Evolutionary conservation across 2,329 filamentous ascomycete species (phyloP).

Genomic region (Phaeosphaeriaceae sp.): DNA sequence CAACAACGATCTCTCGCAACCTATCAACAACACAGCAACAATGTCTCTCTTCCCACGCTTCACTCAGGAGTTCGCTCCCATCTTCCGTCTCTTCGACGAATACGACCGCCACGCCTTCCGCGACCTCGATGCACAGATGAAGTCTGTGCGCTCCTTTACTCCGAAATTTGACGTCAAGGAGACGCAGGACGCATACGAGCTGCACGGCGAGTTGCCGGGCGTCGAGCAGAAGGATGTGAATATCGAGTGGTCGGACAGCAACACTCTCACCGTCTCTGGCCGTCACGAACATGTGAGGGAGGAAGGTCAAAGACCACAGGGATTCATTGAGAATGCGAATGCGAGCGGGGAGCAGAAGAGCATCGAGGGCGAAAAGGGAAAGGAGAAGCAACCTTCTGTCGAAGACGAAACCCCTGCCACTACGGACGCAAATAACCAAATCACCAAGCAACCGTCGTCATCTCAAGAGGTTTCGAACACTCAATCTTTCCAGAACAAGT

Average conservation of each 20-base stretch:
- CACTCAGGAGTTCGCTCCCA: slow-evolving; percentile 51
- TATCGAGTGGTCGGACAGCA: slow-evolving; percentile 80
- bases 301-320: slow-evolving; percentile 60
- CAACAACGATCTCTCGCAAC: slow-evolving; percentile 24
- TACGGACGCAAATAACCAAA: slow-evolving; percentile 45
- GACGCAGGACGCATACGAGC: slow-evolving; percentile 72
- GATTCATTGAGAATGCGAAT: slow-evolving; percentile 56
- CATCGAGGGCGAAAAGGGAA: slow-evolving; percentile 17
- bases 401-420: slow-evolving; percentile 64
- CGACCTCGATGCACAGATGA: slow-evolving; percentile 31
- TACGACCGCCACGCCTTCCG: slow-evolving; percentile 50
- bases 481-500: slow-evolving; percentile 63
- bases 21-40: slow-evolving; percentile 33
- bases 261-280: slow-evolving; percentile 76
- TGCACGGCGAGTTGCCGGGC: slow-evolving; percentile 81
- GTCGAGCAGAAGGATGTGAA: slow-evolving; percentile 75
- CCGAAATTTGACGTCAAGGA: slow-evolving; percentile 84
- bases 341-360: slow-evolving; percentile 25
- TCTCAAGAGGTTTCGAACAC: slow-evolving; percentile 22
- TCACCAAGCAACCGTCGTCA: slow-evolving; percentile 39
- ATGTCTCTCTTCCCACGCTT: slow-evolving; percentile 55
- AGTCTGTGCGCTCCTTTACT: slow-evolving; percentile 65
- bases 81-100: slow-evolving; percentile 59
- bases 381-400: slow-evolving; percentile 64
- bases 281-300: slow-evolving; percentile 71